Conservation (phyloP, 805 yeast genomes). For the Cyberlindnera suaveolens region DNA sequence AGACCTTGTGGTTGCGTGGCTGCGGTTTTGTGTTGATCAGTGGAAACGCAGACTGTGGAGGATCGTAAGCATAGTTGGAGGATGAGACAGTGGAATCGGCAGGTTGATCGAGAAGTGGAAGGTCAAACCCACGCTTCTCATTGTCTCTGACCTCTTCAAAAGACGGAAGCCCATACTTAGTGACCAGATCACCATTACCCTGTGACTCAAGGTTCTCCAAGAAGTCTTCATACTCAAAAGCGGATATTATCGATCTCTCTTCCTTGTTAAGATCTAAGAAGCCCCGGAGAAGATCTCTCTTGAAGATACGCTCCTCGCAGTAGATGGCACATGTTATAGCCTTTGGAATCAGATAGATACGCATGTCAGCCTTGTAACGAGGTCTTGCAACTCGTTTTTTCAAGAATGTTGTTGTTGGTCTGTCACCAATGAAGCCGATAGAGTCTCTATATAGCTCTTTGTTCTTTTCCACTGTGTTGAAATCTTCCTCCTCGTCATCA, state of each 20-base stretch:
- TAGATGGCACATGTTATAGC: conserved; percentile 35
- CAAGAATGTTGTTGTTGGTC: conserved; percentile 42
- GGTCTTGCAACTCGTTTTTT: conserved; percentile 58
- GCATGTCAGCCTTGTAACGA: conserved; percentile 56
- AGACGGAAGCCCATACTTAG: conserved; percentile 12
- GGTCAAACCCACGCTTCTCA: background rate
- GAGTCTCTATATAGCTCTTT: conserved; percentile 16
- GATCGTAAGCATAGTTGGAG: no score
- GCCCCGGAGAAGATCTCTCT: conserved; percentile 45
- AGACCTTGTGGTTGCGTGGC: no score
- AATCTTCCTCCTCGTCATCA: conserved; percentile 37
- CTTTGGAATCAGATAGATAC: conserved; percentile 48
- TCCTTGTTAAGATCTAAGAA: conserved; percentile 32
- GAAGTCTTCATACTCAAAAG: conserved; percentile 23
- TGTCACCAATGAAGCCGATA: conserved; percentile 30
- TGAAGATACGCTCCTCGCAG: conserved; percentile 43
- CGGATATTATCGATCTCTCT: conserved; percentile 26
- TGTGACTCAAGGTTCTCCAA: conserved; percentile 13
- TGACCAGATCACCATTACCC: conserved; percentile 11
- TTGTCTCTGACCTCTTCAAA: conserved; percentile 10
- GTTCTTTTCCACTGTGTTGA: conserved; percentile 14
- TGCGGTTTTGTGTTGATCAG: no score
- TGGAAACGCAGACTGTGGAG: no score
- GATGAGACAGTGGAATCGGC: no score
- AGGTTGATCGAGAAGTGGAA: no score